phyloP scores from a whole-genome alignment of 2,329 filamentous ascomycete genomes.

The Aspergillus melleus region DNA sequence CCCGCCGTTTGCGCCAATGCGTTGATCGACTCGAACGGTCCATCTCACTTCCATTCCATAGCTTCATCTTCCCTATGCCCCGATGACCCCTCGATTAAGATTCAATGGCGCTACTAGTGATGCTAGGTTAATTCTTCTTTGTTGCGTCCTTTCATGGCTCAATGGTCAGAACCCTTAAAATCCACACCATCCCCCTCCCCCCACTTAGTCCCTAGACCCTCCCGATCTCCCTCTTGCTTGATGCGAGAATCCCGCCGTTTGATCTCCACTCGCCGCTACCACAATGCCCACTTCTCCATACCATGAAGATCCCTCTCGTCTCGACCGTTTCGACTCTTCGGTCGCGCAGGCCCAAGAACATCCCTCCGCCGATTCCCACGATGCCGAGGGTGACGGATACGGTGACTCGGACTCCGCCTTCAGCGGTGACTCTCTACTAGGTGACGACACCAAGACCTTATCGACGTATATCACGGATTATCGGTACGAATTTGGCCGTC shows the following conservation, averaged over 20 bases:
- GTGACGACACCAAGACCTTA: conserved; percentile 28
- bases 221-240: background rate
- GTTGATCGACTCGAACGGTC: no score
- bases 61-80: no score
- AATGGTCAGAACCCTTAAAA: no score
- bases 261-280: background rate
- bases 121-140: background rate
- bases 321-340: background rate
- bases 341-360: background rate
- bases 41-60: no score
- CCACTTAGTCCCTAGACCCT: background rate
- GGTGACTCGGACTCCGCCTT: conserved; percentile 8
- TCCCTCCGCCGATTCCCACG: background rate
- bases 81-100: no score
- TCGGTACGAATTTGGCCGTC: conserved; percentile 29
- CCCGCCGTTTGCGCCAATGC: no score
- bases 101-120: background rate
- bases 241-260: background rate
- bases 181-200: background rate
- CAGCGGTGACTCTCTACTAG: conserved; percentile 19
- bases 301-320: background rate
- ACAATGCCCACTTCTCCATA: background rate
- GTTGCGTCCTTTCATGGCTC: background rate
- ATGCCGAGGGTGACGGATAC: background rate
- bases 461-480: conserved; percentile 24